Evolutionary conservation across 768 basidiomycete species (phyloP).

Genomic region (Epithele typhae): DNA sequence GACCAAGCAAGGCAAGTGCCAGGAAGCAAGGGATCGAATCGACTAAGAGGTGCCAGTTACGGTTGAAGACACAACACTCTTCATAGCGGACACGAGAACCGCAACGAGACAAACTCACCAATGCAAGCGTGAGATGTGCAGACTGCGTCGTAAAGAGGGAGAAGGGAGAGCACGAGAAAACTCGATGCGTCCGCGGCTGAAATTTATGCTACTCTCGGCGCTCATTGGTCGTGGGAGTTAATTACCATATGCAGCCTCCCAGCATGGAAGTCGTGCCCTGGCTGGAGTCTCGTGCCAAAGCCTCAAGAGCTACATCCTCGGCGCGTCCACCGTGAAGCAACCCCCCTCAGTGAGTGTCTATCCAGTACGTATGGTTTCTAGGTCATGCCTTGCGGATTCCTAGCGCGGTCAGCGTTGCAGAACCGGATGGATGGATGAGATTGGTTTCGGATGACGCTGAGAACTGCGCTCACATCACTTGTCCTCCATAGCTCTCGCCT

Average conservation of each 20-base stretch:
- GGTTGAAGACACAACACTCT: constrained; percentile 75
- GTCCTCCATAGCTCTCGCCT: constrained; percentile 8
- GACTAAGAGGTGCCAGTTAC: constrained; percentile 91
- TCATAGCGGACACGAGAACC: constrained; percentile 53
- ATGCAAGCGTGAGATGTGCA: too few relatives aligned
- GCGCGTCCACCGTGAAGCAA: constrained; percentile 13
- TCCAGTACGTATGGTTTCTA: neutral
- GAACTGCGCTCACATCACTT: neutral
- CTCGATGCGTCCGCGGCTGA: neutral
- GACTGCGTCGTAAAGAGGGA: too few relatives aligned
- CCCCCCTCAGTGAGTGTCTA: constrained; percentile 15
- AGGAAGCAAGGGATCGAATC: constrained; percentile 46
- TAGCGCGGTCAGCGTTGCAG: neutral
- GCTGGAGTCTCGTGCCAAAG: too few relatives aligned
- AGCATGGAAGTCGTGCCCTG: too few relatives aligned
- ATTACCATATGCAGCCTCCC: too few relatives aligned
- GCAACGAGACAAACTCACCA: too few relatives aligned
- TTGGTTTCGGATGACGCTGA: constrained; percentile 11
- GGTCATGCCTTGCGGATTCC: neutral
- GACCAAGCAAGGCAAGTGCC: constrained; percentile 34
- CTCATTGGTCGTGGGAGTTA: neutral
- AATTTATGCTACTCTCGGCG: neutral
- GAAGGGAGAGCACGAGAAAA: too few relatives aligned
- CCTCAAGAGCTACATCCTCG: constrained; percentile 14
- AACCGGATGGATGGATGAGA: constrained; percentile 13